Base-by-base conservation (phyloP, 2,329 filamentous ascomycete species). In the Penicillium sp. region DNA sequence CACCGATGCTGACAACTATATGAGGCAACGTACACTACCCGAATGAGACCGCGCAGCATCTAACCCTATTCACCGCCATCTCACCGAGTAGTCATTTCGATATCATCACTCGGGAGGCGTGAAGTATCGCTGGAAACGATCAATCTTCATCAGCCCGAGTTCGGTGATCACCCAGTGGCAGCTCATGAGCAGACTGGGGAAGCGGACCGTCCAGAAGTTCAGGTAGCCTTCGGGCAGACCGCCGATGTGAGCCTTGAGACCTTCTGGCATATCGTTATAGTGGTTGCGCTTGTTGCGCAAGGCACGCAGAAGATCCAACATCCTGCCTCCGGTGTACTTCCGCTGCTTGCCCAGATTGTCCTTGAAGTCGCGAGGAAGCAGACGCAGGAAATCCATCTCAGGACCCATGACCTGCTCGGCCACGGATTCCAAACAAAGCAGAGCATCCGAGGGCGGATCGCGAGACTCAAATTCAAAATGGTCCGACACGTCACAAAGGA, bases 201-300 rank as follows among this genome's bases (percentile, higher is more conserved):
- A 96, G 49, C 81, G 77, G 6, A 80, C 74, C 0, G 86, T 86
- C 88, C 90, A 96, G 63, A 94, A 95, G 9, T 76, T 76, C 39
- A 95, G 73, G 63, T 95, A 96, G 0, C 88, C 88, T 11, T 89
- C 84, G 0, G 89, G 86, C 50, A 91, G 65, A 7, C 83, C 72
- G 0, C 89, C 90, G 0, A 95, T 87, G 58, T 78, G 76, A 43
- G 75, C 75, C 69, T 85, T 91, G 53, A 95, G 79, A 42, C 82
- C 73, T 11, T 90, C 86, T 5, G 87, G 80, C 88, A 98, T 91
- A 66, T 98, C 93, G 63, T 95, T 90, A 66, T 96, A 98, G 65
- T 98, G 93, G 55, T 97, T 95, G 61, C 87, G 88, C 79, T 98
- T 98, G 71, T 98, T 98, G 25, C 93, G 79, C 47, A 98, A 74